These are phyloP conservation scores for Rhodotorula babjevae DNA, from an alignment of 768 basidiomycete species.

Conservation along the genomic window DNA sequence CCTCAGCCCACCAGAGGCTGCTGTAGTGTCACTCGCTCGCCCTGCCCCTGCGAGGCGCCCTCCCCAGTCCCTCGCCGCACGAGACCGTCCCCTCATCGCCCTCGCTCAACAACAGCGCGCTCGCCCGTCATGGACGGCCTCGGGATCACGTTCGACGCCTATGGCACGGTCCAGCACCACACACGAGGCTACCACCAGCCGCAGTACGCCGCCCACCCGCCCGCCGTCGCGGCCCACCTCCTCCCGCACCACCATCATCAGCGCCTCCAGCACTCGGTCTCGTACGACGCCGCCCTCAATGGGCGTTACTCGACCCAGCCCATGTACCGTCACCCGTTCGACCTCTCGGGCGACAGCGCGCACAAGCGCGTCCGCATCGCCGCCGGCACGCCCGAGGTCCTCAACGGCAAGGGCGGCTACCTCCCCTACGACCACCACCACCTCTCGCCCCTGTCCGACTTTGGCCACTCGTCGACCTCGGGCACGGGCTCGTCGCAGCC, in stretches of 20 bases:
- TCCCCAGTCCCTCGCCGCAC: not conserved
- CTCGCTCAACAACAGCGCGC: not conserved
- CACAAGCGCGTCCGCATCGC: conserved; percentile 28
- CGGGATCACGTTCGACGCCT: conserved; percentile 32
- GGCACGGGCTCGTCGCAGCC: conserved; percentile 25
- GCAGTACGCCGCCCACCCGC: not conserved
- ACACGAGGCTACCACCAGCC: not conserved
- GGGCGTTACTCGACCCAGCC: not conserved
- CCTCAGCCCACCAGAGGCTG: no score
- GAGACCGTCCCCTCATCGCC: not conserved
- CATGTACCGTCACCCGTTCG: conserved; percentile 12
- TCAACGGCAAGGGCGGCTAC: conserved; percentile 9
- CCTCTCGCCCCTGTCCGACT: conserved; percentile 33
- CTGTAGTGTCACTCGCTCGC: no score
- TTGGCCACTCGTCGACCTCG: conserved; percentile 13
- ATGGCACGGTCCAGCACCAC: not conserved
- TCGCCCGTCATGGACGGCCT: conserved; percentile 4
- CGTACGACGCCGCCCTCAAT: conserved; percentile 26
- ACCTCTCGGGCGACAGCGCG: not conserved
- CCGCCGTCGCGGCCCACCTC: not conserved
- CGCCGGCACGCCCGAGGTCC: conserved; percentile 20
- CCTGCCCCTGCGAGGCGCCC: no score
- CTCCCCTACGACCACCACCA: conserved; percentile 20
- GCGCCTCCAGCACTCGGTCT: conserved; percentile 25
- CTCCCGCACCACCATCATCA: not conserved